Base-by-base conservation (phyloP, 257 asterid genomes). In the Scutellaria baicalensis region DNA sequence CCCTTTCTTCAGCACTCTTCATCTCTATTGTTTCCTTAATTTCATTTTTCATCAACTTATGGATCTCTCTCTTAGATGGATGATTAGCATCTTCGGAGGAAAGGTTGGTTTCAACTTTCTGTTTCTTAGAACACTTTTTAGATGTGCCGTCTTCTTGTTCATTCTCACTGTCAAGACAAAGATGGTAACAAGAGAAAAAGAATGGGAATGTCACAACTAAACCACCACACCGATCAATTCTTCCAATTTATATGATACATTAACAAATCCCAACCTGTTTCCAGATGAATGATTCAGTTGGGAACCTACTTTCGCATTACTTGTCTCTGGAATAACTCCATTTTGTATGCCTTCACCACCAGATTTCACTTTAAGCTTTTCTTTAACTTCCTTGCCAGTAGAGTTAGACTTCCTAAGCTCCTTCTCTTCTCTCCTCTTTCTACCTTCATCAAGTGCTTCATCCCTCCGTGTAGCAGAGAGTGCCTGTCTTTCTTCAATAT, bases 401-500 rank as follows among this genome's bases (percentile, higher is more conserved):
- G 83, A 74, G 75, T 74, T 73, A 7, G 71, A 72, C 77, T 86
- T 89, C 76, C 69, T 77, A 35, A 85, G 89, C 81, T 84, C 92
- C 81, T 84, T 90, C 76, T 88, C 88, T 81, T 91, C 96, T 79
- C 97, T 91, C 82, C 82, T 89, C 89, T 84, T 89, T 77, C 85
- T 83, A 72, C 92, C 96, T 86, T 89, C 96, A 63, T 81, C 91
- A 64, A 91, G 71, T 71, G 93, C 95, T 82, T 91, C 95, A 77
- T 86, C 96, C 68, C 99, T 89, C 81, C 88, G 80, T 73, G 89
- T 77, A 23, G 99, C 97, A 72, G 94, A 76, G 76, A 93, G 88
- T 59, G 99, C 99, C 78, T 87, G 88, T 69, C 85, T 75, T 71
- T 91, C 91, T 83, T 89, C 96, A 72, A 87, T 75, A 76, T 79